Evolutionary conservation across 2,329 filamentous ascomycete genomes (phyloP).

Genomic region (Microthyrium microscopicum): DNA sequence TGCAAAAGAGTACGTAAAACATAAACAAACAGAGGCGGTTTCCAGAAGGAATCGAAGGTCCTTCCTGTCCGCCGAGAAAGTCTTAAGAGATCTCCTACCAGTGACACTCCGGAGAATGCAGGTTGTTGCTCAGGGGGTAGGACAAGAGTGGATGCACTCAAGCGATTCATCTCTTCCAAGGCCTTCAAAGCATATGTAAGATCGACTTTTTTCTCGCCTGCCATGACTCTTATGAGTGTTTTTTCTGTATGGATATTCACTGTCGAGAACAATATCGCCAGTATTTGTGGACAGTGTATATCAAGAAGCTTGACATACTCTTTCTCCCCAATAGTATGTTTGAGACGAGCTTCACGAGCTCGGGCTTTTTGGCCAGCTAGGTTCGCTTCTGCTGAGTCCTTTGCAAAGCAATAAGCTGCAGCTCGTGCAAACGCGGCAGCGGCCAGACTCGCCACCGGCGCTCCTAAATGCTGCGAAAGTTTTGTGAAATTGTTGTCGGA

Average conservation of each 20-base stretch:
- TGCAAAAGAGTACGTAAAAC: constrained; percentile 65
- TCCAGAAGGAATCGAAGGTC: constrained; percentile 53
- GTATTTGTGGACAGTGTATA: constrained; percentile 56
- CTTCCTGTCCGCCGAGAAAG: constrained; percentile 58
- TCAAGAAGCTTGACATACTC: constrained; percentile 46
- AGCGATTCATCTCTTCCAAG: constrained; percentile 50
- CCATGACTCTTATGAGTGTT: neutral
- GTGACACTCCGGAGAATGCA: constrained; percentile 62
- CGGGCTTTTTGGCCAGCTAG: too few relatives aligned
- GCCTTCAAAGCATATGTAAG: neutral
- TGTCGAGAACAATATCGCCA: constrained; percentile 58
- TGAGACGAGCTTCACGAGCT: constrained; percentile 43
- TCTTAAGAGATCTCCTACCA: constrained; percentile 51
- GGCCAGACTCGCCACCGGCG: constrained; percentile 41
- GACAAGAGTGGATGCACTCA: constrained; percentile 46
- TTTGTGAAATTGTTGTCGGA: constrained; percentile 46
- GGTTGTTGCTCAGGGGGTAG: constrained; percentile 75
- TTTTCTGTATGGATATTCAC: neutral
- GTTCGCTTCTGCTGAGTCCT: constrained; percentile 23
- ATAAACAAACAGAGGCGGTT: constrained; percentile 53
- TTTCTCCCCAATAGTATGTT: constrained; percentile 51
- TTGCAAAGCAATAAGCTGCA: constrained; percentile 69
- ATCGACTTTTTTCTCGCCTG: neutral
- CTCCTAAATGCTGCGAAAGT: constrained; percentile 41
- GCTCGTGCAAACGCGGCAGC: constrained; percentile 56